Evolutionary conservation across 2,329 filamentous ascomycete genomes (phyloP).

Genomic region (Pezicula carpinea): DNA sequence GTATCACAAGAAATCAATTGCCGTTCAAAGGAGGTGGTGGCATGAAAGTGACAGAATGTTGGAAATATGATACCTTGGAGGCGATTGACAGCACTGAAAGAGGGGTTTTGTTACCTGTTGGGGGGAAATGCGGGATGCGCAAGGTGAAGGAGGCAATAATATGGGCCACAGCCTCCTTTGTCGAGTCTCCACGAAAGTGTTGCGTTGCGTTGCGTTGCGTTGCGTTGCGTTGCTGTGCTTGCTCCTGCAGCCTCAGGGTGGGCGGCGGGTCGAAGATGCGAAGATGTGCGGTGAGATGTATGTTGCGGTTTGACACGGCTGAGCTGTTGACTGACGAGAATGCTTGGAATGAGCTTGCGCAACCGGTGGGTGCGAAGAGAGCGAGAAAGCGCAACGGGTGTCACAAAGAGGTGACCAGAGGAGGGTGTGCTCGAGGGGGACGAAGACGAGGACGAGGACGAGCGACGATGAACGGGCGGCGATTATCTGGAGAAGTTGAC

Average conservation of each 20-base stretch:
- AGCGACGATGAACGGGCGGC: neutral
- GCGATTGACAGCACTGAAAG: neutral
- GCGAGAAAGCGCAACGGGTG: neutral
- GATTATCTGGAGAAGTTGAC: no score
- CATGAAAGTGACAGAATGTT: neutral
- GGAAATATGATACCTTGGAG: neutral
- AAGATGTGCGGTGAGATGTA: neutral
- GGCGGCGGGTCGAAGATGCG: neutral
- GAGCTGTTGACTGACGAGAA: neutral
- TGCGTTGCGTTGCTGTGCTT: neutral
- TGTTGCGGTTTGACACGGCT: neutral
- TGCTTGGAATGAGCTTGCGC: neutral
- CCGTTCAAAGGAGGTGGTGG: neutral
- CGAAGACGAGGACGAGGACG: neutral
- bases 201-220: neutral
- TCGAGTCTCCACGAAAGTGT: neutral
- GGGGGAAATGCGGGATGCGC: no score
- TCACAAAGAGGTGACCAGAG: neutral
- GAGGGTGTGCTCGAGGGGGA: neutral
- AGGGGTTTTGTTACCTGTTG: no score
- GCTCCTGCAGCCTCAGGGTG: neutral
- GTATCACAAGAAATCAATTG: conserved; percentile 2
- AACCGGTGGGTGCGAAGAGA: conserved; percentile 1
- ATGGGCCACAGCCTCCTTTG: neutral
- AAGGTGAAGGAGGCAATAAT: neutral